These are phyloP conservation scores for Neurospora cerealis DNA, from an alignment of 495 filamentous ascomycete genomes.

Conservation along the genomic window DNA sequence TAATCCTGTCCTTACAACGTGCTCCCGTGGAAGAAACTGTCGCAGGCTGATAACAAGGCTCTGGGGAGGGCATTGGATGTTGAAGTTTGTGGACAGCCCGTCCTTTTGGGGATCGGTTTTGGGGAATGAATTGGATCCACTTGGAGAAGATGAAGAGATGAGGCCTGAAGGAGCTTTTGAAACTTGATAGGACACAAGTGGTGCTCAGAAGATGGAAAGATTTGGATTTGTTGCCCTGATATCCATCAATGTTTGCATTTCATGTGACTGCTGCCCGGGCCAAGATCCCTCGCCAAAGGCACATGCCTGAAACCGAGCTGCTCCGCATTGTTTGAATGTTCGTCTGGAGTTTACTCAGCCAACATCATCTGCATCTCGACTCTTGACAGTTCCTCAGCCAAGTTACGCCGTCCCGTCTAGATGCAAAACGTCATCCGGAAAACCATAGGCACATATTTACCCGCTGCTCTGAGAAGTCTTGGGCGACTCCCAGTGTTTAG, in stretches of 20 bases:
- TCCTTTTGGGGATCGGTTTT: not conserved
- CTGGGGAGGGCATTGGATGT: not conserved
- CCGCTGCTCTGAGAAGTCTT: not conserved
- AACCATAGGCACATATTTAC: not conserved
- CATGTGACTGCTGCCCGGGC: not conserved
- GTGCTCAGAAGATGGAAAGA: not conserved
- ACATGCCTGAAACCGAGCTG: not conserved
- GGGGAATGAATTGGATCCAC: not conserved
- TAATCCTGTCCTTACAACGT: not conserved
- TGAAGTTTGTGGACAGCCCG: not conserved
- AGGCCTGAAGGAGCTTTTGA: no score
- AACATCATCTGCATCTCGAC: not conserved
- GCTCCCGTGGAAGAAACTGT: not conserved
- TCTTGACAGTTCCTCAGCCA: not conserved
- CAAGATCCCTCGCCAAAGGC: not conserved
- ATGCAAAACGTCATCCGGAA: not conserved
- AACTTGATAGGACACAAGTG: not conserved
- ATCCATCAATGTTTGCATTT: not conserved
- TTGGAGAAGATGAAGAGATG: not conserved
- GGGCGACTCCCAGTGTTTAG: not conserved
- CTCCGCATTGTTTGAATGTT: not conserved
- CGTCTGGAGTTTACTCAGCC: not conserved
- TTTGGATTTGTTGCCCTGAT: not conserved
- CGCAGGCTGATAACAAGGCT: not conserved
- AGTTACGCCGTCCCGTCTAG: not conserved